These are phyloP conservation scores for Nemania abortiva DNA, from an alignment of 2,329 filamentous ascomycete species.

Conservation along the genomic window DNA sequence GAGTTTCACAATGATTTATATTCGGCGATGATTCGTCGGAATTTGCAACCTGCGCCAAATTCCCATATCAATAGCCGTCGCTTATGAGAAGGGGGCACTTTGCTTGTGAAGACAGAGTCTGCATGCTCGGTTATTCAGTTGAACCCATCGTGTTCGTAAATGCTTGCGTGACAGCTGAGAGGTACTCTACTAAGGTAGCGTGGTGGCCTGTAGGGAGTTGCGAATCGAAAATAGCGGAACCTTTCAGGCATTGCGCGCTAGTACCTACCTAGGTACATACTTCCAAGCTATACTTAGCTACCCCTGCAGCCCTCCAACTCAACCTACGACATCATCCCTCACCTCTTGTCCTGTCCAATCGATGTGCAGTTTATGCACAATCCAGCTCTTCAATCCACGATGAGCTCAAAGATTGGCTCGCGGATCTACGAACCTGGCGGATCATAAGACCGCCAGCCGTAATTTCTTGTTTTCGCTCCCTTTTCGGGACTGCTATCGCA, in stretches of 20 bases:
- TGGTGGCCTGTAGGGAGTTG: background rate
- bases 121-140: too few species aligned
- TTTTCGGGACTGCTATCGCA: background rate
- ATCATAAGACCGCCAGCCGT: background rate
- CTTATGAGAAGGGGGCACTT: too few species aligned
- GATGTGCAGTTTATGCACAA: background rate
- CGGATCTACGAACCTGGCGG: constrained; percentile 13
- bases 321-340: too few species aligned
- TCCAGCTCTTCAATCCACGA: background rate
- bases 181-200: too few species aligned
- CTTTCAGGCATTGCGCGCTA: background rate
- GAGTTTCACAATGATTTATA: constrained; percentile 2
- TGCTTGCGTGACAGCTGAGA: too few species aligned
- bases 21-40: background rate
- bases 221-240: background rate
- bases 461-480: background rate
- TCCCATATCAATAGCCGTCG: background rate
- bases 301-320: background rate
- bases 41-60: background rate
- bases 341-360: background rate
- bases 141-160: background rate
- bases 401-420: background rate
- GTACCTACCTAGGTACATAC: background rate
- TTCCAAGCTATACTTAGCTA: background rate
- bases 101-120: too few species aligned